Conservation (phyloP, 2,329 filamentous ascomycete genomes). For the Stachybotrys echinatus region DNA sequence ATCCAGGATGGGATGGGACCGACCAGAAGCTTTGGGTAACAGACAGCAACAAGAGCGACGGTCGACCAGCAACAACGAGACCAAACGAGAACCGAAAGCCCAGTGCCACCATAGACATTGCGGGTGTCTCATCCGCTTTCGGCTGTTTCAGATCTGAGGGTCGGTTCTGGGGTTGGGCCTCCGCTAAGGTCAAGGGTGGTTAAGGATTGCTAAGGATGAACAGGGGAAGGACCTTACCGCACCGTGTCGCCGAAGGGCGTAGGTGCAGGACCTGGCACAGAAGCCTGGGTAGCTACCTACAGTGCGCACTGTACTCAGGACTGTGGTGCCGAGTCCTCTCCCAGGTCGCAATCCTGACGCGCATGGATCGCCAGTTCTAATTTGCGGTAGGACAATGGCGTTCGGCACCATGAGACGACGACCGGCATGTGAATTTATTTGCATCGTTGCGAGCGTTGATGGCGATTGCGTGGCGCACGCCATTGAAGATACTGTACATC, state of each 20-base stretch:
- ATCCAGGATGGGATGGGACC: too few species aligned
- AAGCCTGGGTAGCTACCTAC: too few species aligned
- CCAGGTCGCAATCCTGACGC: not conserved
- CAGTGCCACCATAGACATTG: too few species aligned
- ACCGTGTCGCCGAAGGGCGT: not conserved
- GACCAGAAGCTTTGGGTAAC: too few species aligned
- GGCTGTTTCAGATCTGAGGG: not conserved
- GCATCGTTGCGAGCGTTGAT: not conserved
- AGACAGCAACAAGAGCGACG: too few species aligned
- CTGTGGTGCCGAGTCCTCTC: not conserved
- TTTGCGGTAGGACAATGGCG: not conserved
- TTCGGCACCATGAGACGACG: not conserved
- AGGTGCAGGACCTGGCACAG: too few species aligned
- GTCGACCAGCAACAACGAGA: too few species aligned
- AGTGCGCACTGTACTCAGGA: too few species aligned
- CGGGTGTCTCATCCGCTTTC: not conserved
- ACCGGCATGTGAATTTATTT: not conserved
- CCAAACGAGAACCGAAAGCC: too few species aligned
- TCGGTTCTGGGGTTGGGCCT: not conserved
- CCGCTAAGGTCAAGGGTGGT: not conserved
- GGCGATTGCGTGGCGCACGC: too few species aligned
- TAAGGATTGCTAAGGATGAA: not conserved
- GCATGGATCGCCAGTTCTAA: not conserved
- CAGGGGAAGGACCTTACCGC: not conserved
- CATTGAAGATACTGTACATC: too few species aligned